A percentile compares a stretch with the other conserved stretches of the same genome.
Evolutionary conservation across 2,329 filamentous ascomycete species (phyloP).

Genomic region (Ceratocystis diversiconidia): DNA sequence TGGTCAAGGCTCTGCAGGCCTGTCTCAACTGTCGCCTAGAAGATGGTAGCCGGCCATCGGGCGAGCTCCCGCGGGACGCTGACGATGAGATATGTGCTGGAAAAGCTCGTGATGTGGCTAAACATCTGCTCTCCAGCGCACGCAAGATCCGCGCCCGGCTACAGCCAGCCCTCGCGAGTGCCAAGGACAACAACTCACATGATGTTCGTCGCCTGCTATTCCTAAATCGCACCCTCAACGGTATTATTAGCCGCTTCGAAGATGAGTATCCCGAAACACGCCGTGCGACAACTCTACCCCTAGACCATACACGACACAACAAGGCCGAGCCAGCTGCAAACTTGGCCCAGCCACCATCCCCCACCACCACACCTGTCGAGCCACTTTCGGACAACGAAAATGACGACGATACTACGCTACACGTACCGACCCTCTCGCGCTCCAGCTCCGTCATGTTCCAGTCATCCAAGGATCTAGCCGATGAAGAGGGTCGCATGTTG

Average conservation of each 20-base stretch:
- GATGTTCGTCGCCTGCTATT: slow-evolving; percentile 75
- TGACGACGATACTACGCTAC: slow-evolving; percentile 33
- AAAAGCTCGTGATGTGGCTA: slow-evolving; percentile 84
- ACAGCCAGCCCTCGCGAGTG: slow-evolving; percentile 69
- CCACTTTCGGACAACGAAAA: slow-evolving; percentile 30
- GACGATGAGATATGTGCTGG: slow-evolving; percentile 25
- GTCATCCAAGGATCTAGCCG: slow-evolving; percentile 37
- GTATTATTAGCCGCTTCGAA: slow-evolving; percentile 91
- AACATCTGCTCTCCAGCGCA: slow-evolving; percentile 72
- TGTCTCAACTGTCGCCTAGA: slow-evolving; percentile 63
- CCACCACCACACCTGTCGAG: slow-evolving; percentile 25
- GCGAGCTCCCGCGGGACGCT: slow-evolving; percentile 23
- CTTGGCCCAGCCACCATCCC: slow-evolving; percentile 21
- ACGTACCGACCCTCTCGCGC: slow-evolving; percentile 32
- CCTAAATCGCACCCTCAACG: slow-evolving; percentile 73
- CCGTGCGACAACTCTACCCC: not conserved
- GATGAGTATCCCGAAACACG: slow-evolving; percentile 85
- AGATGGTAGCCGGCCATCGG: slow-evolving; percentile 42
- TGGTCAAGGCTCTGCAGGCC: slow-evolving; percentile 85
- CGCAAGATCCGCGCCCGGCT: slow-evolving; percentile 75
- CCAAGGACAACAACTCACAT: slow-evolving; percentile 51
- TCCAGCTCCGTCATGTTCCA: slow-evolving; percentile 39
- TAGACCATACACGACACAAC: slow-evolving; percentile 5
- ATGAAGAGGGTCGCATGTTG: slow-evolving; percentile 43
- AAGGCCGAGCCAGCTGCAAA: slow-evolving; percentile 10